A percentile compares a stretch with the other conserved stretches of the same genome.
Evolutionary conservation across 805 yeast genomes (phyloP).

Genomic region (Candida insectorum): DNA sequence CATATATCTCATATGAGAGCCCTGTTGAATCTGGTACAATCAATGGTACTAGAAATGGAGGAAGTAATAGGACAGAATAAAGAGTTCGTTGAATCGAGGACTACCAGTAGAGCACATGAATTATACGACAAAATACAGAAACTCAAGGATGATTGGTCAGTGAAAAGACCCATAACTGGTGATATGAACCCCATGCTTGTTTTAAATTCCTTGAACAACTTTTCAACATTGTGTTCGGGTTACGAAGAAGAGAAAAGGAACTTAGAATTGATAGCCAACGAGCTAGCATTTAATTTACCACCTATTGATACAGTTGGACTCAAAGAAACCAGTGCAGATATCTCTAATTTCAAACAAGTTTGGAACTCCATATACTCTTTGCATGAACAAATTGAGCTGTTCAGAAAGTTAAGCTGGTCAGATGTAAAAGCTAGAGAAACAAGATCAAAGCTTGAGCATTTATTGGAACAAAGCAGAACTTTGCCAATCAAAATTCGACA

Average conservation of each 20-base stretch:
- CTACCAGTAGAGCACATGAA: slow-evolving; percentile 38
- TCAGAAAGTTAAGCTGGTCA: slow-evolving; percentile 48
- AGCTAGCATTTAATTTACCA: slow-evolving; percentile 5
- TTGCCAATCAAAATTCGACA: slow-evolving; percentile 61
- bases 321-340: slow-evolving; percentile 40
- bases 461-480: slow-evolving; percentile 42
- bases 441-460: slow-evolving; percentile 47
- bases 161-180: slow-evolving; percentile 45
- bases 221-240: slow-evolving; percentile 14
- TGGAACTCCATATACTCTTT: slow-evolving; percentile 61
- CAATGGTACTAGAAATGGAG: slow-evolving; percentile 34
- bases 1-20: slow-evolving; percentile 60
- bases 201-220: slow-evolving; percentile 29
- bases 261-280: slow-evolving; percentile 3
- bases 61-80: slow-evolving; percentile 37
- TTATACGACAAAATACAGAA: slow-evolving; percentile 27
- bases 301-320: slow-evolving; percentile 19
- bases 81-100: slow-evolving; percentile 38
- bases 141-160: slow-evolving; percentile 46
- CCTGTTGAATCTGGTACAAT: slow-evolving; percentile 40
- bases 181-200: slow-evolving; percentile 43
- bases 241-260: slow-evolving; percentile 5
- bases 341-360: slow-evolving; percentile 53
- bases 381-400: slow-evolving; percentile 42
- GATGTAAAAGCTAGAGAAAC: slow-evolving; percentile 43